These are phyloP conservation scores for Phytophthora megakarya DNA, from an alignment of 352 stramenopile genomes.

Conservation along the genomic window DNA sequence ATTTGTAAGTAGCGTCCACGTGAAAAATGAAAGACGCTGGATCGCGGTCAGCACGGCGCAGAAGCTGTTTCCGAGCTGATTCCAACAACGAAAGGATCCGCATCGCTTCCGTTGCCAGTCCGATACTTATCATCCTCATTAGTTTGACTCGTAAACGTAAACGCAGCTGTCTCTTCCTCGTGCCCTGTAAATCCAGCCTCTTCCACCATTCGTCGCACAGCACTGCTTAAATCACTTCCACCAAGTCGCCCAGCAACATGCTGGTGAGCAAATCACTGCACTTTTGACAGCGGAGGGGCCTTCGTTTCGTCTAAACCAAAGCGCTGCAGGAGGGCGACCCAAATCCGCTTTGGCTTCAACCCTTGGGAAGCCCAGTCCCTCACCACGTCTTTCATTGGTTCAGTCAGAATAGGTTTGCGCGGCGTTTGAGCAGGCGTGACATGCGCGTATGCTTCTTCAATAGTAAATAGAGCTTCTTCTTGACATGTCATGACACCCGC, in stretches of 20 bases:
- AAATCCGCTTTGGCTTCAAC: conserved; percentile 21
- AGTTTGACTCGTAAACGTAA: conserved; percentile 7
- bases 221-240: conserved; percentile 1
- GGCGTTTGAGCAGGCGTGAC: background rate
- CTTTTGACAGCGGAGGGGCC: background rate
- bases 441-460: conserved; percentile 20
- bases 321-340: conserved; percentile 4
- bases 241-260: conserved; percentile 8
- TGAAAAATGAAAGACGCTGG: conserved; percentile 24
- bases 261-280: conserved; percentile 12
- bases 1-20: conserved; percentile 39
- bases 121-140: background rate
- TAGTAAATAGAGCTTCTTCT: background rate
- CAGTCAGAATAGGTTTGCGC: conserved; percentile 11
- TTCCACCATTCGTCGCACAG: background rate
- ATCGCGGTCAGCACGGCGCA: conserved; percentile 3
- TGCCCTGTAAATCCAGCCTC: conserved; percentile 4
- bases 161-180: conserved; percentile 14
- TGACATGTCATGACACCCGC: conserved; percentile 18
- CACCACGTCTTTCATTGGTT: conserved; percentile 14
- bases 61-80: conserved; percentile 20
- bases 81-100: conserved; percentile 11
- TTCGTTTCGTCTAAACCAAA: conserved; percentile 5
- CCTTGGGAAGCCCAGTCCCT: conserved; percentile 8
- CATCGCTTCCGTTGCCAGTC: conserved; percentile 13